A percentile compares a stretch with the other conserved stretches of the same genome.
Conservation (phyloP, 345 rosid species). For the Psidium friedrichsthalianum region DNA sequence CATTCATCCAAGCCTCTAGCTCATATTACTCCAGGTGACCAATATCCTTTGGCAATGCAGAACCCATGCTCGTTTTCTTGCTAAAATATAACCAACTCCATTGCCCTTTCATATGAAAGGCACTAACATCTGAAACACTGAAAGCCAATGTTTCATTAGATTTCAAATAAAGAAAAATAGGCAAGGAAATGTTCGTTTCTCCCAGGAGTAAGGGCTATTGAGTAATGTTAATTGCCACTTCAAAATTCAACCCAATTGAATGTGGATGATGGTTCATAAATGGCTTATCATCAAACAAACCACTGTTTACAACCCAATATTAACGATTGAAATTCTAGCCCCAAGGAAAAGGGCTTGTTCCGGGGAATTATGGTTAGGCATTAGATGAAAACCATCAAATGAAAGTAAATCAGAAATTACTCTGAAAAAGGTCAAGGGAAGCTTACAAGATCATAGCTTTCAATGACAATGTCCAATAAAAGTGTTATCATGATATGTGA, state of each 20-base stretch:
- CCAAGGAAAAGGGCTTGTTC: not conserved
- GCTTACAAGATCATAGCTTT: not conserved
- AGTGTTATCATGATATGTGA: not conserved
- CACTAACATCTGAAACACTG: not conserved
- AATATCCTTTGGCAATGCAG: not conserved
- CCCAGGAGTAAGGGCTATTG: not conserved
- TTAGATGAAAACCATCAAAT: not conserved
- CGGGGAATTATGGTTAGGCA: not conserved
- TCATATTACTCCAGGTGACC: not conserved
- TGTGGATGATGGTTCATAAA: not conserved
- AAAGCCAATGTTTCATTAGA: not conserved
- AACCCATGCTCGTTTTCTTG: not conserved
- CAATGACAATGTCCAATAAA: not conserved
- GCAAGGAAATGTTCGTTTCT: not conserved
- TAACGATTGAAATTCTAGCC: not conserved
- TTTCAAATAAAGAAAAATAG: not conserved
- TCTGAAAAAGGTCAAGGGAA: not conserved
- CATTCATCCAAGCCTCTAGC: not conserved
- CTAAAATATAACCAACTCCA: not conserved
- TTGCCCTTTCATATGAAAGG: not conserved
- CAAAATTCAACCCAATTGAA: not conserved
- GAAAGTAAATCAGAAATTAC: not conserved
- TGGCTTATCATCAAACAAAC: not conserved
- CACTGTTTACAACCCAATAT: not conserved
- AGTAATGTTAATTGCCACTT: not conserved